These are phyloP conservation scores for Colletotrichum acutatum DNA, from an alignment of 2,329 filamentous ascomycete genomes.

Conservation along the genomic window DNA sequence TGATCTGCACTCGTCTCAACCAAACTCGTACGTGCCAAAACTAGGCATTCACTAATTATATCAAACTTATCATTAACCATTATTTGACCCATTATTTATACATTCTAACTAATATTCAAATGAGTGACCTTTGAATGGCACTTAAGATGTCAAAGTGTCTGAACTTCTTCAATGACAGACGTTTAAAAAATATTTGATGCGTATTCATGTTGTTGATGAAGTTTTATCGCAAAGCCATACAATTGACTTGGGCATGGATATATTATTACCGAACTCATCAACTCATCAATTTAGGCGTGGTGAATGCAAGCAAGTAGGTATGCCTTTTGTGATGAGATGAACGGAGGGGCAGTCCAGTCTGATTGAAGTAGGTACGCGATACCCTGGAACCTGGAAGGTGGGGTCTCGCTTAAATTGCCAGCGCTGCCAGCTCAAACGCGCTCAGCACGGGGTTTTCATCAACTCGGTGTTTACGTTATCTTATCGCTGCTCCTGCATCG, in stretches of 20 bases:
- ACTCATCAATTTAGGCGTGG: neutral
- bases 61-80: neutral
- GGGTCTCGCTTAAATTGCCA: neutral
- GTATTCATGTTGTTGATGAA: no score
- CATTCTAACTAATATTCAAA: neutral
- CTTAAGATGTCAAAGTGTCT: no score
- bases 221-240: neutral
- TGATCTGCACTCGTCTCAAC: neutral
- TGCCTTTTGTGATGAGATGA: neutral
- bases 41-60: neutral
- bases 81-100: neutral
- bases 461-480: constrained; percentile 4
- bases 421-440: neutral
- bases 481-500: constrained; percentile 25
- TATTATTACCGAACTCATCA: no score
- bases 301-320: neutral
- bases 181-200: no score
- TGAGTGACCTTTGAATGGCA: no score
- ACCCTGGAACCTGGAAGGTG: neutral
- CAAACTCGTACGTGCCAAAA: neutral
- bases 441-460: neutral
- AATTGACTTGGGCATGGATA: neutral
- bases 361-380: no score
- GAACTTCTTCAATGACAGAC: neutral
- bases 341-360: neutral